These are phyloP conservation scores for Penstemon davidsonii DNA, from an alignment of 257 asterid species.

Conservation along the genomic window DNA sequence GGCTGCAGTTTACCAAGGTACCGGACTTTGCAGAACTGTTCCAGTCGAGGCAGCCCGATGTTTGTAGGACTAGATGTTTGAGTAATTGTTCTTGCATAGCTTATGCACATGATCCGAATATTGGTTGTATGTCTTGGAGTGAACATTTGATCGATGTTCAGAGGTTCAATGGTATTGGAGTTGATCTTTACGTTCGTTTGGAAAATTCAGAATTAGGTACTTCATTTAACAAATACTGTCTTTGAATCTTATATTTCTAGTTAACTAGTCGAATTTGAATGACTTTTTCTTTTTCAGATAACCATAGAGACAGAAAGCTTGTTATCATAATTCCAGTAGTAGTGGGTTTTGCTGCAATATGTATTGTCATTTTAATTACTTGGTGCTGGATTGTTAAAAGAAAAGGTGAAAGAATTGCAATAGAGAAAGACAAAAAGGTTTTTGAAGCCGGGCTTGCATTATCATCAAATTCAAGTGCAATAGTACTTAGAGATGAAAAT, in stretches of 20 bases:
- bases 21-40: slow-evolving; percentile 40
- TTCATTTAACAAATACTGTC: not conserved
- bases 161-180: slow-evolving; percentile 38
- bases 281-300: slow-evolving; percentile 28
- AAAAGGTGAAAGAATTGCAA: slow-evolving; percentile 34
- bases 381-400: slow-evolving; percentile 42
- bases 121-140: slow-evolving; percentile 63
- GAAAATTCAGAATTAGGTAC: slow-evolving; percentile 50
- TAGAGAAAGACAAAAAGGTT: too few relatives aligned
- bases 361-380: slow-evolving; percentile 27
- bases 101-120: slow-evolving; percentile 34
- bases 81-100: slow-evolving; percentile 58
- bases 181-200: slow-evolving; percentile 51
- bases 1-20: slow-evolving; percentile 34
- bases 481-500: too few relatives aligned
- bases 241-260: too few relatives aligned
- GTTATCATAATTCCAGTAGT: slow-evolving; percentile 41
- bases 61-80: slow-evolving; percentile 40
- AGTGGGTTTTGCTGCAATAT: slow-evolving; percentile 33
- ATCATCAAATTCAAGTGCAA: too few relatives aligned
- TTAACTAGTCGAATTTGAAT: too few relatives aligned
- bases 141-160: slow-evolving; percentile 45
- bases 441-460: too few relatives aligned
- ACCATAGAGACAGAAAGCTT: slow-evolving; percentile 32
- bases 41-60: slow-evolving; percentile 19